Evolutionary conservation across 768 basidiomycete species (phyloP).

Genomic region (Scleroderma bovista): DNA sequence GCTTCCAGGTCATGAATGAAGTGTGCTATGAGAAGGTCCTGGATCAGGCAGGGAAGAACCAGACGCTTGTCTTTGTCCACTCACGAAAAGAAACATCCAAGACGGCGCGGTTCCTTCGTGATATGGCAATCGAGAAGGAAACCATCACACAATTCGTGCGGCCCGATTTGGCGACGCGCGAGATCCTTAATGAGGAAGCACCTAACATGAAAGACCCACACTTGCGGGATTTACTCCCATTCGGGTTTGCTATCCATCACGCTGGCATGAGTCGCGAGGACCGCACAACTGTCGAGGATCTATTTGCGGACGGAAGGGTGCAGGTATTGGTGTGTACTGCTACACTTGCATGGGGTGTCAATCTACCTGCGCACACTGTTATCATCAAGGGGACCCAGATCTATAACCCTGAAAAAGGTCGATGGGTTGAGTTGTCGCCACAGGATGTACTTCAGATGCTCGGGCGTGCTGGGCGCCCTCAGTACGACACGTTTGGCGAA

Average conservation of each 20-base stretch:
- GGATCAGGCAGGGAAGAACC: constrained; percentile 86
- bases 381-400: constrained; percentile 99
- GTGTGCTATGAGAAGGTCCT: constrained; percentile 99
- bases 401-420: constrained; percentile 97
- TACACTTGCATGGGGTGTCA: constrained; percentile 99
- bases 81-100: constrained; percentile 98
- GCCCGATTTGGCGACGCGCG: constrained; percentile 85
- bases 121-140: constrained; percentile 94
- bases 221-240: constrained; percentile 85
- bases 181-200: constrained; percentile 83
- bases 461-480: constrained; percentile 93
- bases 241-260: constrained; percentile 97
- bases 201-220: constrained; percentile 78
- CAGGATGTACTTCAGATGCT: constrained; percentile 99
- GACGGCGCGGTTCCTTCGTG: constrained; percentile 90
- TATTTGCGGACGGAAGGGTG: constrained; percentile 87
- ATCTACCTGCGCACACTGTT: constrained; percentile 94
- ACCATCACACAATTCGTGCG: constrained; percentile 95
- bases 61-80: constrained; percentile 95
- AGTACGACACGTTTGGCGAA: constrained; percentile 95
- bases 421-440: constrained; percentile 91
- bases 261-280: constrained; percentile 95
- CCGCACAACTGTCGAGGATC: constrained; percentile 86
- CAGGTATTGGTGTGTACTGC: constrained; percentile 97
- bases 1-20: constrained; percentile 97